These are phyloP conservation scores for Pigoraptor vietnamica DNA, from an alignment of 78 protist species.

Conservation along the genomic window DNA sequence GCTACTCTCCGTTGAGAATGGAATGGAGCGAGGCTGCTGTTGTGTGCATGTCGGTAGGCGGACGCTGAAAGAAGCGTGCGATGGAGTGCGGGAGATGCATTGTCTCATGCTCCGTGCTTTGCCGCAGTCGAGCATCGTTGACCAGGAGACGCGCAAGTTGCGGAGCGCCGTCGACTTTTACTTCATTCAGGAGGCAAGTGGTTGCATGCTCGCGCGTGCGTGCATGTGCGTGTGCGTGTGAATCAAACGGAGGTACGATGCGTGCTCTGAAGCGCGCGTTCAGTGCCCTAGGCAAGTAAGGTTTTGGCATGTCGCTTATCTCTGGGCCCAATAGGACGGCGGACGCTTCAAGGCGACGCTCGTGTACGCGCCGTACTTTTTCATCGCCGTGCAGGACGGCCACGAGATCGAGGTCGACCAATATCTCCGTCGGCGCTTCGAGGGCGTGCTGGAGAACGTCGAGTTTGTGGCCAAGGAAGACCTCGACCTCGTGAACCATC, in stretches of 20 bases:
- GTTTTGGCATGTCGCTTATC: neutral
- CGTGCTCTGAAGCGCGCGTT: too few relatives aligned
- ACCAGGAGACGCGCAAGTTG: too few relatives aligned
- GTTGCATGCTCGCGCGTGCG: too few relatives aligned
- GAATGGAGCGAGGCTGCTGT: neutral
- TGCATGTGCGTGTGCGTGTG: too few relatives aligned
- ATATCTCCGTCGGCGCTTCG: conserved; percentile 38
- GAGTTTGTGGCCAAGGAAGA: conserved; percentile 65
- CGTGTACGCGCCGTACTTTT: conserved; percentile 66
- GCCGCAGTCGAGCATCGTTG: too few relatives aligned
- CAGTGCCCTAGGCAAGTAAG: too few relatives aligned
- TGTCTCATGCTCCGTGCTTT: too few relatives aligned
- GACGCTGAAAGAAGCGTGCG: too few relatives aligned
- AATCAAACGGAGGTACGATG: too few relatives aligned
- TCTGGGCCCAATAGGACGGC: conserved; percentile 60
- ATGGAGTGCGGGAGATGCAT: too few relatives aligned
- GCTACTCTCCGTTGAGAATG: too few relatives aligned
- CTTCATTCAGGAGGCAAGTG: conserved; percentile 13
- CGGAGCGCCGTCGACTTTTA: conserved; percentile 30
- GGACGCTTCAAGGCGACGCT: conserved; percentile 55
- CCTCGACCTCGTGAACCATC: conserved; percentile 83
- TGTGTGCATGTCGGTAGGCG: neutral
- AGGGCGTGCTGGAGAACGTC: conserved; percentile 28
- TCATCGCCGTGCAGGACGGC: conserved; percentile 29
- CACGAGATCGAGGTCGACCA: conserved; percentile 53